phyloP scores from a whole-genome alignment of 2,329 filamentous ascomycete genomes.

The Apiospora kogelbergensis region DNA sequence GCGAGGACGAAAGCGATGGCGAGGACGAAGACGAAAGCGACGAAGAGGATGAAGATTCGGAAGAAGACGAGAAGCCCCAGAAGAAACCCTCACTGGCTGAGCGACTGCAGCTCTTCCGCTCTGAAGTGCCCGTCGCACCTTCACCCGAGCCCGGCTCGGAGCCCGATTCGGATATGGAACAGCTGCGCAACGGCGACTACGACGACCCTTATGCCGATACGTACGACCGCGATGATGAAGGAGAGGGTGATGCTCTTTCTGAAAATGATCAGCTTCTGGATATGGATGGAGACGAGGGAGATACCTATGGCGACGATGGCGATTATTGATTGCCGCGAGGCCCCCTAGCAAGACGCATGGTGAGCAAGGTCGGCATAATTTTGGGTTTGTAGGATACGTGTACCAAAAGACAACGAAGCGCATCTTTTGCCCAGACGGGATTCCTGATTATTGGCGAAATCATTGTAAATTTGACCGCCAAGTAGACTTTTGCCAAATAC shows the following conservation, averaged over 20 bases:
- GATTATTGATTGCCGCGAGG: background rate
- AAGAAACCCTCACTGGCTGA: constrained; percentile 2
- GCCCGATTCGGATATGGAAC: constrained; percentile 5
- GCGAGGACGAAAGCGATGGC: background rate
- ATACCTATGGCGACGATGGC: background rate
- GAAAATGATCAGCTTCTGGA: background rate
- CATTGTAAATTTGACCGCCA: background rate
- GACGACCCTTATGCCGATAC: constrained; percentile 2
- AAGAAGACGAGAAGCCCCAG: background rate
- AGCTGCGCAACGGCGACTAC: background rate
- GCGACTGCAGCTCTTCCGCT: constrained; percentile 8
- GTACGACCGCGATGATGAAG: background rate
- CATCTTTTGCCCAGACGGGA: background rate
- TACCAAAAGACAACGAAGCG: background rate
- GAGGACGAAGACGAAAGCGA: background rate
- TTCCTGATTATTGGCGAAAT: background rate
- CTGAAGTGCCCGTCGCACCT: background rate
- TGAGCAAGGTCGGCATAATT: background rate
- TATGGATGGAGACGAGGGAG: background rate
- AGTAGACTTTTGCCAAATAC: background rate
- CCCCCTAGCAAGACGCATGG: background rate
- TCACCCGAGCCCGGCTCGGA: constrained; percentile 6
- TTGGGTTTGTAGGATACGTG: background rate
- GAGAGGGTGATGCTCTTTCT: background rate
- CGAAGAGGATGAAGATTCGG: background rate